Percentiles rank a stretch among this genome's conserved stretches.
Conservation (phyloP, 2,329 filamentous ascomycete species). For the Aspergillus spinulosporus region DNA sequence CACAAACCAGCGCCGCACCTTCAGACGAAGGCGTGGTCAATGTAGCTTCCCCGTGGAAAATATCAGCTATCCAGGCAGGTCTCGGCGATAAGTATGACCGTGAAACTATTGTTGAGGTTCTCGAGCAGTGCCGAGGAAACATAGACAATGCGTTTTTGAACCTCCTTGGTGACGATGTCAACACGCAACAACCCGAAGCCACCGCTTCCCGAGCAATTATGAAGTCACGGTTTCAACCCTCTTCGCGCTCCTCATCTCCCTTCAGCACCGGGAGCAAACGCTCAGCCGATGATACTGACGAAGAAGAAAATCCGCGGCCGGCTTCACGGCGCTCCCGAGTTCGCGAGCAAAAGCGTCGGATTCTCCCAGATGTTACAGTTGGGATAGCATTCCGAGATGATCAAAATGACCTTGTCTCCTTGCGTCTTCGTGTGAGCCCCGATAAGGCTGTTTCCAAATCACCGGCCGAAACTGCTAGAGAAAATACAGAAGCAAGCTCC, state of each 20-base stretch:
- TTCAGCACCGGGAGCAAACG: conserved; percentile 46
- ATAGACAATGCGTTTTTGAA: conserved; percentile 55
- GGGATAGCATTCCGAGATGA: conserved; percentile 41
- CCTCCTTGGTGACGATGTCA: conserved; percentile 50
- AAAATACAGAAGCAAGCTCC: conserved; percentile 14
- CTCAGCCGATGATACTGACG: conserved; percentile 42
- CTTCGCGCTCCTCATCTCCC: conserved; percentile 44
- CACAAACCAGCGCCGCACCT: conserved; percentile 19
- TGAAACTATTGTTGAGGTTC: conserved; percentile 52
- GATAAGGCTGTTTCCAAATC: conserved; percentile 22
- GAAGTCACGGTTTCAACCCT: conserved; percentile 36
- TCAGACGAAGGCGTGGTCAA: conserved; percentile 28
- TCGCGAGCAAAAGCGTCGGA: conserved; percentile 34
- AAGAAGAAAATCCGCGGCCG: conserved; percentile 37
- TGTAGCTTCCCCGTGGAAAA: conserved; percentile 56
- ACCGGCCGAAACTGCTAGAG: not conserved
- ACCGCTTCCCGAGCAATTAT: conserved; percentile 26
- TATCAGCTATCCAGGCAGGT: conserved; percentile 54
- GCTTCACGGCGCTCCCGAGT: conserved; percentile 29
- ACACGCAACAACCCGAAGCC: conserved; percentile 25
- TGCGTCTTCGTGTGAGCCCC: conserved; percentile 37
- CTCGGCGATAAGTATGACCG: conserved; percentile 54
- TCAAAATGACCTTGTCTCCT: conserved; percentile 40
- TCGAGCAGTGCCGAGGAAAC: conserved; percentile 56
- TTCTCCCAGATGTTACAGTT: conserved; percentile 41